Percentiles rank a stretch among this genome's conserved stretches.
Evolutionary conservation across 371 early-diverging fungal genomes (phyloP).

Genomic region (Mortierella sp.): DNA sequence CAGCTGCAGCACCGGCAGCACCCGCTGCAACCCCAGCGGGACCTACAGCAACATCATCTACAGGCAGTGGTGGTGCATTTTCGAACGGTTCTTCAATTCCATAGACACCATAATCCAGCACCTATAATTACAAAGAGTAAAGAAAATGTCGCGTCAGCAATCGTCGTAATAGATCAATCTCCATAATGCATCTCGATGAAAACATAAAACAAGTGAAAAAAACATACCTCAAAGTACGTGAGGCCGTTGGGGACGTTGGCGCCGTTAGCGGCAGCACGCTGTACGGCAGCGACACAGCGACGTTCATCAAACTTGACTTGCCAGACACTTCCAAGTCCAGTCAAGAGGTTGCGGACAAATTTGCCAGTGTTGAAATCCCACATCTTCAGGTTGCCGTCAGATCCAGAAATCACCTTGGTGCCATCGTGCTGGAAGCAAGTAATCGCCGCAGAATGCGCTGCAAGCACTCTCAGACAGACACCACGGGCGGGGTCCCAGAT

Average conservation of each 20-base stretch:
- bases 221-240: constrained; percentile 66
- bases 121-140: constrained; percentile 9
- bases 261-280: constrained; percentile 64
- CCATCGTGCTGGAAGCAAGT: constrained; percentile 97
- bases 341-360: constrained; percentile 82
- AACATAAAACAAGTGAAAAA: neutral
- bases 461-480: constrained; percentile 75
- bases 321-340: constrained; percentile 90
- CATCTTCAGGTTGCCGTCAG: constrained; percentile 94
- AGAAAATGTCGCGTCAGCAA: neutral
- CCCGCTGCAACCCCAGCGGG: constrained; percentile 17
- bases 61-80: constrained; percentile 49
- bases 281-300: constrained; percentile 90
- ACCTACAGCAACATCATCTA: constrained; percentile 32
- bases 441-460: constrained; percentile 87
- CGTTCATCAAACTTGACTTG: constrained; percentile 91
- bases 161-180: neutral
- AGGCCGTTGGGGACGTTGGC: constrained; percentile 59
- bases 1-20: constrained; percentile 7
- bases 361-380: constrained; percentile 93
- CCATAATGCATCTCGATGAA: neutral
- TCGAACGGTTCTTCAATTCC: constrained; percentile 62
- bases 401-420: constrained; percentile 91
- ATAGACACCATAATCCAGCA: constrained; percentile 67
- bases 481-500: constrained; percentile 93